phyloP scores from a whole-genome alignment of 345 rosid genomes.

The Euphorbia lathyris region DNA sequence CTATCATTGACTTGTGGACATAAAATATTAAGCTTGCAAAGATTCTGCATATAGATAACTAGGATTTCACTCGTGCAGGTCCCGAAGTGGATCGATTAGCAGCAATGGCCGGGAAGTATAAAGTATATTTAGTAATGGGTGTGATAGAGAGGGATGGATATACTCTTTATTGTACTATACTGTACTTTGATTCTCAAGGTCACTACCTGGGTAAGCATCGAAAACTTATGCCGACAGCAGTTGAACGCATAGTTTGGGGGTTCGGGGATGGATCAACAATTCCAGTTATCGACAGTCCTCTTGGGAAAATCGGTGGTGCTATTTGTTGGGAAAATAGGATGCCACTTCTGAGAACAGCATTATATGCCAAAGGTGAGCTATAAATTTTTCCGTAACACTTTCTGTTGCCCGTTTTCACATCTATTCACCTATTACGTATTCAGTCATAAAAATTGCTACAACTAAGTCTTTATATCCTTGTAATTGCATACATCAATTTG shows the following conservation, averaged over 20 bases:
- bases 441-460: background rate
- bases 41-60: background rate
- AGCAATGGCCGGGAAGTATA: slow-evolving; percentile 80
- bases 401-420: background rate
- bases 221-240: slow-evolving; percentile 85
- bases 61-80: slow-evolving; percentile 37
- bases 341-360: slow-evolving; percentile 91
- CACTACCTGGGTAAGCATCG: slow-evolving; percentile 84
- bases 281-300: slow-evolving; percentile 72
- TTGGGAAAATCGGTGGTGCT: slow-evolving; percentile 89
- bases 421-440: background rate
- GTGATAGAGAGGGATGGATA: slow-evolving; percentile 94
- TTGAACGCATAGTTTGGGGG: slow-evolving; percentile 93
- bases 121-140: slow-evolving; percentile 84
- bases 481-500: background rate
- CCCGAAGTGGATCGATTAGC: slow-evolving; percentile 82
- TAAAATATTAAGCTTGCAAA: background rate
- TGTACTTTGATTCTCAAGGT: slow-evolving; percentile 83
- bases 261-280: slow-evolving; percentile 93
- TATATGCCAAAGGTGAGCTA: slow-evolving; percentile 81
- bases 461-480: background rate
- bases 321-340: slow-evolving; percentile 95
- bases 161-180: slow-evolving; percentile 72
- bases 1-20: background rate
- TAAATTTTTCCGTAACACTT: background rate